Conservation (phyloP, 345 rosid genomes). For the Euclidium syriacum region DNA sequence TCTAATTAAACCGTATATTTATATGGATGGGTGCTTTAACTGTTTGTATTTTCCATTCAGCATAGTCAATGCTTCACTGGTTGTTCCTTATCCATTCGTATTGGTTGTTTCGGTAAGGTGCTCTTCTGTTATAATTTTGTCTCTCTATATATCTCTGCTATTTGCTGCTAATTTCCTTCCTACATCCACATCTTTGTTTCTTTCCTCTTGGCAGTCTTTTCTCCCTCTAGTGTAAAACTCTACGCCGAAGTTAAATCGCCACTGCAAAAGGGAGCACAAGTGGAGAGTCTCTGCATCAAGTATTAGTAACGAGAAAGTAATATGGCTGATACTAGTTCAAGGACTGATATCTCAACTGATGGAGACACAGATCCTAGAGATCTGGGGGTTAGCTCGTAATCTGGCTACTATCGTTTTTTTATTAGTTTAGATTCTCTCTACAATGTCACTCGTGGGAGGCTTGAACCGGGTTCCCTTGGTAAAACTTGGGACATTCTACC, state of each 20-base stretch:
- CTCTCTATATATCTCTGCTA: background rate
- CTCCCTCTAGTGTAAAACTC: constrained; percentile 4
- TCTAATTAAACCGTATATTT: background rate
- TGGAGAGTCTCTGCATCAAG: constrained; percentile 42
- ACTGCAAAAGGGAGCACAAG: constrained; percentile 36
- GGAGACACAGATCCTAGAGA: constrained; percentile 77
- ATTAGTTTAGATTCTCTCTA: constrained; percentile 17
- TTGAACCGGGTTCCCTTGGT: constrained; percentile 10
- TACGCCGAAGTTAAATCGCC: constrained; percentile 8
- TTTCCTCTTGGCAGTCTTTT: constrained; percentile 13
- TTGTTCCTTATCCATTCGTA: constrained; percentile 16
- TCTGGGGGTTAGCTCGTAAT: constrained; percentile 55
- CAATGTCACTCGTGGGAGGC: constrained; percentile 15
- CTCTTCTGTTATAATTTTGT: background rate
- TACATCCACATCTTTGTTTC: background rate
- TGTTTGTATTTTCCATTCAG: constrained; percentile 1
- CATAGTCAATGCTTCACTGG: constrained; percentile 21
- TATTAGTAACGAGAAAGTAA: constrained; percentile 41
- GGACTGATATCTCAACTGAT: constrained; percentile 81
- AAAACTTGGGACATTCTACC: constrained; percentile 10
- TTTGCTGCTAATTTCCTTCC: background rate
- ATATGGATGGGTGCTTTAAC: background rate
- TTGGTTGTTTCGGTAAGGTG: constrained; percentile 18
- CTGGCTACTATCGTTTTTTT: constrained; percentile 8
- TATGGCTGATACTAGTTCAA: constrained; percentile 84